These are phyloP conservation scores for Acanthamoeba triangularis DNA, from an alignment of 208 protist species.

Conservation along the genomic window DNA sequence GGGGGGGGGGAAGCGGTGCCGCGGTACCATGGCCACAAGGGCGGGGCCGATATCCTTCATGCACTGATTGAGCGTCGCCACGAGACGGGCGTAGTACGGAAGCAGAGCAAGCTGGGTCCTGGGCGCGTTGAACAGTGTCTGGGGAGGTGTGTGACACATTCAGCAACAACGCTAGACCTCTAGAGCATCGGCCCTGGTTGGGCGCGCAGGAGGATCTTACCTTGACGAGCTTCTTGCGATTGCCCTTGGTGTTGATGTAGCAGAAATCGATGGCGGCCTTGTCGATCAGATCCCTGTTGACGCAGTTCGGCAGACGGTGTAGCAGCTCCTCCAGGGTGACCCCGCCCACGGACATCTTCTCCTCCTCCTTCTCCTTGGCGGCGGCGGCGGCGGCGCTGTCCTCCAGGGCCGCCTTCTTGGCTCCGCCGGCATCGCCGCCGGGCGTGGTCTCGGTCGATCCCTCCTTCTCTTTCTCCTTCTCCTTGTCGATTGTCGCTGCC, in stretches of 20 bases:
- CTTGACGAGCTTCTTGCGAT: slow-evolving; percentile 86
- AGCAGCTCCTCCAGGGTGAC: slow-evolving; percentile 75
- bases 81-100: slow-evolving; percentile 86
- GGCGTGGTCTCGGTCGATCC: background rate
- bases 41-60: slow-evolving; percentile 81
- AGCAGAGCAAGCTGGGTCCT: slow-evolving; percentile 83
- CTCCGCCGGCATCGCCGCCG: background rate
- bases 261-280: slow-evolving; percentile 83
- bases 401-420: background rate
- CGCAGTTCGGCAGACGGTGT: slow-evolving; percentile 78
- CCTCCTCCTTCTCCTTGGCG: slow-evolving; percentile 75
- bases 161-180: background rate
- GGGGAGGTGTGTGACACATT: background rate
- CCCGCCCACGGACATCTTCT: slow-evolving; percentile 72
- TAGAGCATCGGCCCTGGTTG: background rate
- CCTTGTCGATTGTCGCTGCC: background rate
- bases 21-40: slow-evolving; percentile 72
- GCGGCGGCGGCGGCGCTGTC: background rate
- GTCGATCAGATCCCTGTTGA: slow-evolving; percentile 84
- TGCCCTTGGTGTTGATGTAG: slow-evolving; percentile 82
- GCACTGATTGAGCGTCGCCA: slow-evolving; percentile 79
- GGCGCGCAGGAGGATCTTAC: background rate
- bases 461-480: slow-evolving; percentile 20
- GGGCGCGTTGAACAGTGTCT: slow-evolving; percentile 83
- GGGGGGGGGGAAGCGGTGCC: slow-evolving; percentile 75